These are phyloP conservation scores for Phaeolepiota aurea DNA, from an alignment of 768 basidiomycete species.

Conservation along the genomic window DNA sequence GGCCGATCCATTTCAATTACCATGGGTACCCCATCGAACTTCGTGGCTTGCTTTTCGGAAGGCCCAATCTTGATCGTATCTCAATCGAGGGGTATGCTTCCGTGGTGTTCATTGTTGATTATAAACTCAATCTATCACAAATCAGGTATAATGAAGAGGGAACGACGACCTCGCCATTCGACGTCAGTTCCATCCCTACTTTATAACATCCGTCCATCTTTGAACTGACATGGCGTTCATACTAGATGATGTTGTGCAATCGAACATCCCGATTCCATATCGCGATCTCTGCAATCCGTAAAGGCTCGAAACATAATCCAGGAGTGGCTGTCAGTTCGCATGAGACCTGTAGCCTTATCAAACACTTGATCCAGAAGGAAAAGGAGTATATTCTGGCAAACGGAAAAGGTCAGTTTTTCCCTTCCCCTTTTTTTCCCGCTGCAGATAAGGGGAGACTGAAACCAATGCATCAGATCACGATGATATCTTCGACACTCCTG, in stretches of 20 bases:
- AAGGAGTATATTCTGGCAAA: constrained; percentile 50
- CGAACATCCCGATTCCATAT: constrained; percentile 60
- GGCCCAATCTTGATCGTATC: constrained; percentile 40
- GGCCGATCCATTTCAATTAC: constrained; percentile 72
- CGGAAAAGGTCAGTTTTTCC: constrained; percentile 39
- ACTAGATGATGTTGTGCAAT: constrained; percentile 70
- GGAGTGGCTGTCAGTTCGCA: constrained; percentile 53
- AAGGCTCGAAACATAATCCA: constrained; percentile 42
- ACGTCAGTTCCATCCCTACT: constrained; percentile 29
- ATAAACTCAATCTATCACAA: no score
- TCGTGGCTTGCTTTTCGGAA: constrained; percentile 54
- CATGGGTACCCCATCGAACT: constrained; percentile 76
- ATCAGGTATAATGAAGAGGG: constrained; percentile 57
- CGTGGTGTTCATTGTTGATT: no score
- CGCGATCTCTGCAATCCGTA: constrained; percentile 51
- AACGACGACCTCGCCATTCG: constrained; percentile 78
- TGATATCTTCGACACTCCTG: constrained; percentile 37
- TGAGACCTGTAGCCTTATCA: constrained; percentile 43
- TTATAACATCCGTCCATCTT: constrained; percentile 2
- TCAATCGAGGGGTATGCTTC: constrained; percentile 35
- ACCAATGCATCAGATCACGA: constrained; percentile 28
- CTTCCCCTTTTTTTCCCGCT: not conserved
- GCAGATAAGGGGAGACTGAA: constrained; percentile 1
- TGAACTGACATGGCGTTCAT: not conserved
- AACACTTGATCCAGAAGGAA: constrained; percentile 55